Percentiles rank a stretch among this genome's conserved stretches.
These are phyloP conservation scores for Nitzschia palea DNA, from an alignment of 108 stramenopile genomes.

Conservation along the genomic window DNA sequence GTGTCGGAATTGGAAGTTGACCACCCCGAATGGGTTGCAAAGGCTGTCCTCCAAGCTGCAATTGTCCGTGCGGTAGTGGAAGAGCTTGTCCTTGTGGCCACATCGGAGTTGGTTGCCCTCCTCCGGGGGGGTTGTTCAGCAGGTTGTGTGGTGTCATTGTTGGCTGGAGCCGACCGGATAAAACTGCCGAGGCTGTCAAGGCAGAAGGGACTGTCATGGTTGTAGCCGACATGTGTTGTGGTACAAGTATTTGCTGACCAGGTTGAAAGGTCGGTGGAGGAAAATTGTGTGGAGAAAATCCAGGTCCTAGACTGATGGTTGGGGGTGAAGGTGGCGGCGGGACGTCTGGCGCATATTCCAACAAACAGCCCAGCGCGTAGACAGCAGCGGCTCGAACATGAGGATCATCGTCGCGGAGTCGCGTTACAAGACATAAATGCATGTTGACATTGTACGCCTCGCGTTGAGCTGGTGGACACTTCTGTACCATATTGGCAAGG, in stretches of 20 bases:
- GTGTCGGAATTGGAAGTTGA: conserved; percentile 22
- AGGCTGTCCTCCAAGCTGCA: not conserved
- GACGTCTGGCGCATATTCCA: conserved; percentile 24
- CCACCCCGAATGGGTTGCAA: conserved; percentile 18
- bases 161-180: conserved; percentile 15
- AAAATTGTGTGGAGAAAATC: not conserved
- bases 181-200: conserved; percentile 23
- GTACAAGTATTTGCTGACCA: conserved; percentile 9
- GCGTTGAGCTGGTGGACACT: conserved; percentile 56
- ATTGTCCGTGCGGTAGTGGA: not conserved
- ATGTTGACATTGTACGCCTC: conserved; percentile 59
- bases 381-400: conserved; percentile 85
- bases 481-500: conserved; percentile 75
- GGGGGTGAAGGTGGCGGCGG: conserved; percentile 21
- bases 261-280: not conserved
- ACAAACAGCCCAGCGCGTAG: conserved; percentile 85
- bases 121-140: not conserved
- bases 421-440: conserved; percentile 64
- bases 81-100: not conserved
- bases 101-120: not conserved
- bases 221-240: conserved; percentile 7
- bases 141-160: not conserved
- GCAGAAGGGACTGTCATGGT: conserved; percentile 8
- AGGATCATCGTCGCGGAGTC: conserved; percentile 55
- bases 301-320: conserved; percentile 21